Conservation (phyloP, 2,329 filamentous ascomycete genomes). For the Arthroderma uncinatum region DNA sequence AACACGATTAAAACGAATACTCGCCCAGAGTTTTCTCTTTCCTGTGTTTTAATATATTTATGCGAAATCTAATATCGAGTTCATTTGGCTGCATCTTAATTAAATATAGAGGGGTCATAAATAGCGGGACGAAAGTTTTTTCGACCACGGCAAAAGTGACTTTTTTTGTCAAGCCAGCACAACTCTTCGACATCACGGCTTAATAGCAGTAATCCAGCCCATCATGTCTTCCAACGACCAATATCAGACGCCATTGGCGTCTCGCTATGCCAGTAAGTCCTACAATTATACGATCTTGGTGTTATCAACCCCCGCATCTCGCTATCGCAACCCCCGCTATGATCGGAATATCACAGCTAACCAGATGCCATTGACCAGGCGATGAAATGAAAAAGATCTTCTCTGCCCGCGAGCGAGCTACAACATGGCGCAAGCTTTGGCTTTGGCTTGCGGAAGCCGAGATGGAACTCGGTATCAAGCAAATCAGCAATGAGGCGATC, state of each 20-base stretch:
- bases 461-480: conserved; percentile 62
- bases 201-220: not conserved
- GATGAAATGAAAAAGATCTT: conserved; percentile 69
- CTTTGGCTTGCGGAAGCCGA: conserved; percentile 71
- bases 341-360: not conserved
- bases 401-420: conserved; percentile 60
- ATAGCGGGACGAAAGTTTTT: not conserved
- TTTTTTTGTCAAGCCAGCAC: not conserved
- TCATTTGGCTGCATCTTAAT: not conserved
- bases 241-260: conserved; percentile 58
- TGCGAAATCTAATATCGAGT: not conserved
- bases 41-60: not conserved
- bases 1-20: not conserved
- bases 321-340: not conserved
- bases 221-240: conserved; percentile 39
- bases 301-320: not conserved
- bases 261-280: conserved; percentile 54
- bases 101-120: not conserved
- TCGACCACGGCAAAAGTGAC: not conserved
- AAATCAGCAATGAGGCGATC: conserved; percentile 62
- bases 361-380: not conserved
- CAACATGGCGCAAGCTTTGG: conserved; percentile 79
- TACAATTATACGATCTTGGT: not conserved
- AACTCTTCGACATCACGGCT: not conserved
- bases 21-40: not conserved